phyloP scores from a whole-genome alignment of 805 yeast species.

The Henningerozyma blattae region DNA sequence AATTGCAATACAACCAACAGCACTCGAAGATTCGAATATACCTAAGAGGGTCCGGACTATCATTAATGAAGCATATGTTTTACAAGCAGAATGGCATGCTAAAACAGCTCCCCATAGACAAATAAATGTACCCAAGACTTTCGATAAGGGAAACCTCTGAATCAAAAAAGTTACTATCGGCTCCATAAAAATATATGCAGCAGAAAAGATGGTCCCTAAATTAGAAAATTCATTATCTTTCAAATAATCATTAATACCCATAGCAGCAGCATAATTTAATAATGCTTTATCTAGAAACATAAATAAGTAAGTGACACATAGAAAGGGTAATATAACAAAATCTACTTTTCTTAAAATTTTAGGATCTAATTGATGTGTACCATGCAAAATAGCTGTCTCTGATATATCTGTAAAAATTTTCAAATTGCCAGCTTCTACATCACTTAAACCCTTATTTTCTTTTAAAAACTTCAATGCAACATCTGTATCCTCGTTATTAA shows the following conservation, averaged over 20 bases:
- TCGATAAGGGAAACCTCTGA: conserved; percentile 43
- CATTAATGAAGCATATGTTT: conserved; percentile 41
- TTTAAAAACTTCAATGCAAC: conserved; percentile 13
- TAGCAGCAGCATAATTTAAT: conserved; percentile 48
- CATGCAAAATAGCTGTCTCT: conserved; percentile 11
- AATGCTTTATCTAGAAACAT: conserved; percentile 51
- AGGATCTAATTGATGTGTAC: conserved; percentile 12
- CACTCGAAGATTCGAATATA: conserved; percentile 40
- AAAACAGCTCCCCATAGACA: conserved; percentile 44
- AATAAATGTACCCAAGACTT: conserved; percentile 35
- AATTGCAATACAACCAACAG: conserved; percentile 44
- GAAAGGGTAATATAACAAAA: conserved; percentile 32
- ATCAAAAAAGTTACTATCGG: conserved; percentile 37
- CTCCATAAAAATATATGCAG: conserved; percentile 41
- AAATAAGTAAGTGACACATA: conserved; percentile 42
- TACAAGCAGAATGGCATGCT: conserved; percentile 40
- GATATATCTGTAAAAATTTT: background rate
- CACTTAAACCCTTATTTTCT: conserved; percentile 3
- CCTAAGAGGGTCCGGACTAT: conserved; percentile 43
- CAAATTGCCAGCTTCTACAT: background rate
- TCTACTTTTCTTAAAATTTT: conserved; percentile 32
- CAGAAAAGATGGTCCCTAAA: conserved; percentile 41
- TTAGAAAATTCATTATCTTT: conserved; percentile 38
- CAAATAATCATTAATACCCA: conserved; percentile 45
- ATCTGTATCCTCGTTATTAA: conserved; percentile 9